phyloP scores from a whole-genome alignment of 129 eudicot genomes.

The Arctium minus region DNA sequence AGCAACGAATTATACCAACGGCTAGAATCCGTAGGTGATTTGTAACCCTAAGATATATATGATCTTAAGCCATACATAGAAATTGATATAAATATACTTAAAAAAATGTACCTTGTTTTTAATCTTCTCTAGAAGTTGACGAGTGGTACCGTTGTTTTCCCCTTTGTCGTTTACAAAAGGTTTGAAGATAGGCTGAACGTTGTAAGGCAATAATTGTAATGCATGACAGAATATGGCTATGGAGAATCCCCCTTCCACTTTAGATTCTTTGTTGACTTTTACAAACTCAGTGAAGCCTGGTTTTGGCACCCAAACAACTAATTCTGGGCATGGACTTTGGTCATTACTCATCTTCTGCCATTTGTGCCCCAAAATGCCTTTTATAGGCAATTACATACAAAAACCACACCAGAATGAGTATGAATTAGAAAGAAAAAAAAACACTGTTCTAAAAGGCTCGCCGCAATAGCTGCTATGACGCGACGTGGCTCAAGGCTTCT shows the following conservation, averaged over 20 bases:
- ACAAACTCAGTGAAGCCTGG: neutral
- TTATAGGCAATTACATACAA: neutral
- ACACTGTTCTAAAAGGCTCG: neutral
- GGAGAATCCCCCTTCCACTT: neutral
- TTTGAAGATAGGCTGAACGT: neutral
- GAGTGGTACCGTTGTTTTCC: neutral
- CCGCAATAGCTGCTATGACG: too few relatives aligned
- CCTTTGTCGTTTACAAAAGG: neutral
- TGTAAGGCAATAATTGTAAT: neutral
- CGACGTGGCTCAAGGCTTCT: neutral
- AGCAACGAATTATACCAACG: too few relatives aligned
- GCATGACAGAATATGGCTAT: neutral
- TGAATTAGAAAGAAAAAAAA: neutral
- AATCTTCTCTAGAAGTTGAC: neutral
- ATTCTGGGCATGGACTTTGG: neutral
- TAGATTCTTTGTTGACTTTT: neutral
- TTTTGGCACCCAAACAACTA: neutral
- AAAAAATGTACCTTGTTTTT: neutral
- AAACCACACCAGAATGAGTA: neutral
- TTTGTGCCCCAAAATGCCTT: neutral
- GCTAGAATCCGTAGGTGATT: too few relatives aligned
- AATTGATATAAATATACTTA: neutral
- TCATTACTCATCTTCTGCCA: neutral
- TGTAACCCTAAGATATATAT: neutral
- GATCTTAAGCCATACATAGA: neutral